phyloP scores from a whole-genome alignment of 2,329 filamentous ascomycete species.

The Hysterium pulicare region DNA sequence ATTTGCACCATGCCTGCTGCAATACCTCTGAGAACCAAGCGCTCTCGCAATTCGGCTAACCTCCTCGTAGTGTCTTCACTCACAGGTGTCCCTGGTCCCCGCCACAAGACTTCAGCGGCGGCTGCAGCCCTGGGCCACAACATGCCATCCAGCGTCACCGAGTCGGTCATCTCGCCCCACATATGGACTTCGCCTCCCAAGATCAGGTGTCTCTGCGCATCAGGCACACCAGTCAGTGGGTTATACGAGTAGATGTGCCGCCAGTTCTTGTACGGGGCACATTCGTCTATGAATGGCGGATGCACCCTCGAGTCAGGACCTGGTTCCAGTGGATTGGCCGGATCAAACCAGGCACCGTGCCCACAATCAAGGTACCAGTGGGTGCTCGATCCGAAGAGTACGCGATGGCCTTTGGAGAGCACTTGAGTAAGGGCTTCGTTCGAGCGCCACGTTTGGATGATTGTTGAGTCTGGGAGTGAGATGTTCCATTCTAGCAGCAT shows the following conservation, averaged over 20 bases:
- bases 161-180: conserved; percentile 73
- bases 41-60: conserved; percentile 68
- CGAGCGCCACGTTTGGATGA: conserved; percentile 76
- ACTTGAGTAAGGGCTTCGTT: conserved; percentile 56
- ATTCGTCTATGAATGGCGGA: conserved; percentile 75
- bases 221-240: conserved; percentile 58
- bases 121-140: conserved; percentile 72
- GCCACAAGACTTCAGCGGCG: conserved; percentile 74
- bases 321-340: conserved; percentile 23
- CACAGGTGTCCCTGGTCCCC: conserved; percentile 65
- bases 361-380: conserved; percentile 79
- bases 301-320: not conserved
- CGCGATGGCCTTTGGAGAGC: conserved; percentile 61
- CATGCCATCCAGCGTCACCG: conserved; percentile 64
- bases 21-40: conserved; percentile 65
- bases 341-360: conserved; percentile 70
- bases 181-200: conserved; percentile 74
- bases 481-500: conserved; percentile 72
- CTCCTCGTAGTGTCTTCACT: conserved; percentile 63
- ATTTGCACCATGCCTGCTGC: conserved; percentile 61
- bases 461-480: conserved; percentile 61
- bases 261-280: conserved; percentile 72
- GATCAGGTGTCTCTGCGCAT: conserved; percentile 59
- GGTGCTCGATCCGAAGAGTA: conserved; percentile 68
- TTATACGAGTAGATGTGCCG: conserved; percentile 73